phyloP scores from a whole-genome alignment of 305 asterid species.

The Fraxinus paxiana region DNA sequence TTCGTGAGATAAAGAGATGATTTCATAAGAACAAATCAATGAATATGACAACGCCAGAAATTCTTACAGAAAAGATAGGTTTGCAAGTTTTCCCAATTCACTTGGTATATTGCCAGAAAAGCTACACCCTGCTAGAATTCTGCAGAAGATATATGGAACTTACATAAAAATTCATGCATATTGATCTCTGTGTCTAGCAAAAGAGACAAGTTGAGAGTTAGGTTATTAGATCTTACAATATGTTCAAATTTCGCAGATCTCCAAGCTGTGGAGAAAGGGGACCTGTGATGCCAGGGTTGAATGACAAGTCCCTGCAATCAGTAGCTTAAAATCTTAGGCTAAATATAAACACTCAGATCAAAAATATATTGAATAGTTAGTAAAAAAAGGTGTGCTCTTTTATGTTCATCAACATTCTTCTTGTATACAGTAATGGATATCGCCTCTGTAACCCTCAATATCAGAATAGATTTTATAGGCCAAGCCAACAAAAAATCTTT shows the following conservation, averaged over 20 bases:
- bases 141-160: conserved; percentile 30
- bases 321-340: conserved; percentile 12
- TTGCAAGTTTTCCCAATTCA: conserved; percentile 71
- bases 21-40: neutral
- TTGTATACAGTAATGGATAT: neutral
- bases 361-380: neutral
- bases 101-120: conserved; percentile 69
- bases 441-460: neutral
- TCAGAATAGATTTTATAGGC: neutral
- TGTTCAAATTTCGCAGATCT: conserved; percentile 62
- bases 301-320: conserved; percentile 73
- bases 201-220: neutral
- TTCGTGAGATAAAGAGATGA: neutral
- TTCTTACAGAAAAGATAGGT: conserved; percentile 74
- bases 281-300: conserved; percentile 76
- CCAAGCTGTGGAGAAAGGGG: conserved; percentile 73
- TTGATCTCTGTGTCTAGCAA: neutral
- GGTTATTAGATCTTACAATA: conserved; percentile 50
- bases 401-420: neutral
- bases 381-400: neutral
- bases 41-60: neutral
- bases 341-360: neutral
- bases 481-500: neutral
- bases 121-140: conserved; percentile 91
- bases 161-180: neutral